Base-by-base conservation (phyloP, 495 filamentous ascomycete species). In the Xylaria telfairii region DNA sequence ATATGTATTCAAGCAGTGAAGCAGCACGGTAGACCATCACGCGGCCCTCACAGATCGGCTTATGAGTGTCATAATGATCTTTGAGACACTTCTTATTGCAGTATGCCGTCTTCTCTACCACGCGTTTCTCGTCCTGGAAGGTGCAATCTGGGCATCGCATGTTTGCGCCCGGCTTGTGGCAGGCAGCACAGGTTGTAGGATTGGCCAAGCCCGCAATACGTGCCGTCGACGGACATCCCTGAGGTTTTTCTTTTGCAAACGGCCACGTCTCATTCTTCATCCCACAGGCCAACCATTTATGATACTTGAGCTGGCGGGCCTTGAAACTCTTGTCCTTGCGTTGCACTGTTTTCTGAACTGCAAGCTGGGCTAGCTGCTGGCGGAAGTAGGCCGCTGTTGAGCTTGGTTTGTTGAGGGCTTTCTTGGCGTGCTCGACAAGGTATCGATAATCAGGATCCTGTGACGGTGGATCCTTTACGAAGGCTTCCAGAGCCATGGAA, bases 251-350 rank as follows among this genome's bases (percentile, higher is more conserved):
- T 1, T n/a, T 41, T 19, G 46, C 2, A 10, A 71, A 66, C 1
- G 69, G 69, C 34, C 53, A 71, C 5, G 62, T 60, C 42, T 65
- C 69, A 30, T 21, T 41, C 53, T 71, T 71, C 42, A 42, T 39
- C 0, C 69, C 69, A 39, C 17, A 10, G 8, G 69, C 62, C 8
- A 66, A 8, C 69, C 69, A 71, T 51, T 39, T 57, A 26, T 59
- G 32, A 42, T 71, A 71, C 15, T 51, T 66, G 10, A 71, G n/a
- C 30, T 71, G 63, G 34, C 24, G 34, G n/a, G 62, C 54, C 47
- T 66, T 71, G 17, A 7, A 17, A 37, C 51, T 71, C 62, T 71
- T 71, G 41, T 66, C 62, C 37, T 70, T 64, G 13, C 47, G 68
- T 2, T 37, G 5, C 24, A 49, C 19, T 10, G 57, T 19, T n/a